Evolutionary conservation across 2,329 filamentous ascomycete genomes (phyloP), one percentile per base, ranked within the genome.

Genomic region (Parafenestella ontariensis): DNA sequence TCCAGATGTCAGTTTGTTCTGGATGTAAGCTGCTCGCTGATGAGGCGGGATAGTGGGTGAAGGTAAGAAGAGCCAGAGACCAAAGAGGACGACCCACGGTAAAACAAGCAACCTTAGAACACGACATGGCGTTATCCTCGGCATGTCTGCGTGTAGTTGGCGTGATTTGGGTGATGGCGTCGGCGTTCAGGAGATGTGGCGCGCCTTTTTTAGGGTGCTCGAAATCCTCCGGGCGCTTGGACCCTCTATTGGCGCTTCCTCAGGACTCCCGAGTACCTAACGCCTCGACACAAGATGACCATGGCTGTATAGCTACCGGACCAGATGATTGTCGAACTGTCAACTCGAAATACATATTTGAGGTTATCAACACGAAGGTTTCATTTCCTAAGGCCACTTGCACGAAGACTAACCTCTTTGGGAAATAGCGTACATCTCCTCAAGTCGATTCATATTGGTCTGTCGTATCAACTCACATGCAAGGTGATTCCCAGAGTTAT

Each of bases 71-170:
- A 46, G 49, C 43, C 44, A 58, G 5, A 55, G 36, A 9, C 31
- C 37, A 3, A 54, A 31, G 39, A 54, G 46, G n/a, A 49, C 34
- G 21, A 58, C 20, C 56, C 56, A 58, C 29, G 41, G 40, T 17
- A 49, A 37, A 11, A 24, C 18, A 1, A 55, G 17, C 1, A 52
- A 3, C 23, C 45, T 52, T 4, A 51, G 28, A n/a, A 37, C 13
- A 21, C 51, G 51, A 37, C 42, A 49, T 24, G 48, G 48, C 17
- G 45, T 52, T n/a, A 54, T 20, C 28, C 51, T 48, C 23, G 51
- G 56, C 56, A 58, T 58, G 28, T 11, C 28, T 36, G 26, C 18
- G 31, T n/a, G 20, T 36, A 31, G 28, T 28, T 17, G 26, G 15
- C 28, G 28, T 31, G 28, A 31, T 10, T 31, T 6, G 28, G 28